A percentile compares a stretch with the other conserved stretches of the same genome.
Conservation (phyloP, 2,329 filamentous ascomycete genomes). For the Kalaharituber pfeilii region DNA sequence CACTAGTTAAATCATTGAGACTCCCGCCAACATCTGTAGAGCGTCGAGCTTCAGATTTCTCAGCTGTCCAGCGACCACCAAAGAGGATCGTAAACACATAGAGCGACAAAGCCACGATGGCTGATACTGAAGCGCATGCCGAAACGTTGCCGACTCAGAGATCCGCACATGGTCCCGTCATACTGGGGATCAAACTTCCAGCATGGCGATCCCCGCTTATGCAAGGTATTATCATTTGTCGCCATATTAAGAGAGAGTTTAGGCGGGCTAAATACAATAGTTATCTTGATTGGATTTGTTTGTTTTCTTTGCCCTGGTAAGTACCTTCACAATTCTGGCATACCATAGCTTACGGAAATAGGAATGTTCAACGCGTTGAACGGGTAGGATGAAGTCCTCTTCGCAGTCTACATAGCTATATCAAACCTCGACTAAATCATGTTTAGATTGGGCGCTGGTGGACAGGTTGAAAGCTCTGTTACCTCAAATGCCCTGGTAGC, state of each 20-base stretch:
- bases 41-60: too few relatives aligned
- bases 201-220: slow-evolving; percentile 16
- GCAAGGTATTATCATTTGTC: slow-evolving; percentile 10
- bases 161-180: not conserved
- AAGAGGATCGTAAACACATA: not conserved
- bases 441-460: not conserved
- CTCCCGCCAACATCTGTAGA: too few relatives aligned
- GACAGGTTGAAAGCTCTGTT: slow-evolving; percentile 12
- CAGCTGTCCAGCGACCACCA: too few relatives aligned
- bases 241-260: not conserved
- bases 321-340: not conserved
- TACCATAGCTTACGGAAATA: slow-evolving; percentile 3
- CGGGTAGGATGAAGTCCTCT: slow-evolving; percentile 16
- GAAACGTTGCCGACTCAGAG: not conserved
- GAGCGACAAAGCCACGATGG: not conserved
- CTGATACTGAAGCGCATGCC: not conserved
- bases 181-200: slow-evolving; percentile 14
- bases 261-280: slow-evolving; percentile 3
- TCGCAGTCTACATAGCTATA: too few relatives aligned
- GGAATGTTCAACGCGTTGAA: slow-evolving; percentile 20
- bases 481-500: slow-evolving; percentile 27
- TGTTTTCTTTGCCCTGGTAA: slow-evolving; percentile 20
- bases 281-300: slow-evolving; percentile 18
- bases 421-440: not conserved
- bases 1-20: too few relatives aligned